Percentiles rank a stretch among this genome's conserved stretches.
Evolutionary conservation across 345 rosid species (phyloP).

Genomic region (rapeseed (Brassica napus)): DNA sequence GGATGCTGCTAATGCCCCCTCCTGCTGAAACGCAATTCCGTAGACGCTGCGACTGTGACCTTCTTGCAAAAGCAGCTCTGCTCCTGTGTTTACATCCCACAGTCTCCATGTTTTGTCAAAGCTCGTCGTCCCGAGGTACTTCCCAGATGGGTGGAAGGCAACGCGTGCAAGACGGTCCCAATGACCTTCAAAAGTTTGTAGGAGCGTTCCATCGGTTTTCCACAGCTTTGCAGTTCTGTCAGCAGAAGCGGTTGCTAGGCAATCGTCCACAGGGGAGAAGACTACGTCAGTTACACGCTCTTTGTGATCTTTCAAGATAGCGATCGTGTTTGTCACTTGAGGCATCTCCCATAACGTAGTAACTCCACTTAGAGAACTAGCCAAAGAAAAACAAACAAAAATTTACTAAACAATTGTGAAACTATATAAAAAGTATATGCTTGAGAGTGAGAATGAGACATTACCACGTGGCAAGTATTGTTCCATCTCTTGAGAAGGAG

Average conservation of each 20-base stretch:
- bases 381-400: constrained; percentile 11
- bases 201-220: constrained; percentile 77
- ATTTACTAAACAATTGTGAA: constrained; percentile 2
- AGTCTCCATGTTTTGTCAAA: constrained; percentile 98
- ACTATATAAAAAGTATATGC: no score
- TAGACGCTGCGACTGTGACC: constrained; percentile 93
- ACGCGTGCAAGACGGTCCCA: constrained; percentile 89
- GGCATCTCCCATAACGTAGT: constrained; percentile 92
- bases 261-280: constrained; percentile 73
- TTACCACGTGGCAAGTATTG: constrained; percentile 86
- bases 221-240: constrained; percentile 94
- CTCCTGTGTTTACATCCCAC: constrained; percentile 85
- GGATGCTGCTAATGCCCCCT: constrained; percentile 91
- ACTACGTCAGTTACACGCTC: constrained; percentile 91
- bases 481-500: constrained; percentile 81
- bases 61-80: constrained; percentile 93
- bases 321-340: constrained; percentile 54
- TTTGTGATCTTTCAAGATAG: constrained; percentile 76
- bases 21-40: constrained; percentile 87
- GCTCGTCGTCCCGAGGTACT: constrained; percentile 87
- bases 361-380: constrained; percentile 81
- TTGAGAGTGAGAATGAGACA: constrained; percentile 17
- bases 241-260: constrained; percentile 93
- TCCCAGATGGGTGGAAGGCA: constrained; percentile 95
- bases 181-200: constrained; percentile 82